Conservation (phyloP, 2,329 filamentous ascomycete species). For the Podosphaera xanthii region DNA sequence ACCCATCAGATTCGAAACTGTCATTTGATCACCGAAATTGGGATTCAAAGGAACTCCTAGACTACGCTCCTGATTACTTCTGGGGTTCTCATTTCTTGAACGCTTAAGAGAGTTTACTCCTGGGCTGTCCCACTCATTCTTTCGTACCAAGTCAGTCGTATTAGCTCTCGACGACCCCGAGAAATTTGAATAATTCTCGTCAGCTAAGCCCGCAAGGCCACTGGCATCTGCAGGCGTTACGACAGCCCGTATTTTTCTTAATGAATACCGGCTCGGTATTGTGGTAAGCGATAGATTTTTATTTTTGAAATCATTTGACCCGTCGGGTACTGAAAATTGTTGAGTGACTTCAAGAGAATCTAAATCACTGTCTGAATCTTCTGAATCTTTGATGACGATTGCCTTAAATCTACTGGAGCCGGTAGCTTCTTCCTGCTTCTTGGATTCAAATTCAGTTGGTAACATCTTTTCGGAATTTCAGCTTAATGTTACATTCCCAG, state of each 20-base stretch:
- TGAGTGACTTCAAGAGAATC: neutral
- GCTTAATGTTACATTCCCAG: too few relatives aligned
- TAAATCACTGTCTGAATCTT: neutral
- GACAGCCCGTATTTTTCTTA: neutral
- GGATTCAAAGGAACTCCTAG: neutral
- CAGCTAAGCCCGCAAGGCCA: neutral
- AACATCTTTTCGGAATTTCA: neutral
- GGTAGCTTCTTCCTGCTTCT: neutral
- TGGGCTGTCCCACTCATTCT: neutral
- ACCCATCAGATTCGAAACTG: neutral
- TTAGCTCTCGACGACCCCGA: neutral
- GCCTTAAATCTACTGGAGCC: neutral
- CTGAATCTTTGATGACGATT: neutral
- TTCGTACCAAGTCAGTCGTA: neutral
- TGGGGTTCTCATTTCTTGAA: neutral
- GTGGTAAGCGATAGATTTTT: neutral
- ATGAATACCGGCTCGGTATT: neutral
- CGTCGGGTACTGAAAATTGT: neutral
- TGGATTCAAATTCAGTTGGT: neutral
- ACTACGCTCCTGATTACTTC: neutral
- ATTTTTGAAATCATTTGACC: neutral
- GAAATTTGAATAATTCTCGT: neutral
- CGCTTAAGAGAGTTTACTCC: neutral
- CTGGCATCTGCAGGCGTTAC: neutral
- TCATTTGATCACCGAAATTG: neutral